Conservation (phyloP, 108 stramenopile species). For the Phaeodactylum tricornutum region DNA sequence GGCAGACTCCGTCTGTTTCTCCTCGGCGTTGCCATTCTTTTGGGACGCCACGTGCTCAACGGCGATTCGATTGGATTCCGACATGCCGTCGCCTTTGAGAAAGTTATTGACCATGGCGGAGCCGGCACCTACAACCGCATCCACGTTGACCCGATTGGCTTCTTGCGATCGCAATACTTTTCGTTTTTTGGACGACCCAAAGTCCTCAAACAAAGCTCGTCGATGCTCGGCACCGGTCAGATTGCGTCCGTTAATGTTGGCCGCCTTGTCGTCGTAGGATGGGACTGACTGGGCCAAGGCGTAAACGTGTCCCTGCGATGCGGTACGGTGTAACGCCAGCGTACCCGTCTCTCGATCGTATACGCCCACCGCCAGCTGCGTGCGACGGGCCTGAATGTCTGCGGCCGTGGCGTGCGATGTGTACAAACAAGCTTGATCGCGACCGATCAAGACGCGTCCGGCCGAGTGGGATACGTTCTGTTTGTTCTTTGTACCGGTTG, state of each 20-base stretch:
- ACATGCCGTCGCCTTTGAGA: conserved; percentile 36
- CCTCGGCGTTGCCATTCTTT: conserved; percentile 1
- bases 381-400: conserved; percentile 13
- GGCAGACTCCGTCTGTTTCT: conserved; percentile 4
- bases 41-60: conserved; percentile 12
- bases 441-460: neutral
- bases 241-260: neutral
- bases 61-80: conserved; percentile 45
- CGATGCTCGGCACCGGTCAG: conserved; percentile 18
- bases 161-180: conserved; percentile 59
- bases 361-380: conserved; percentile 51
- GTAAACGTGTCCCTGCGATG: conserved; percentile 57
- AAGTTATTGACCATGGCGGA: conserved; percentile 36
- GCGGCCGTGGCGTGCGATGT: too few relatives aligned
- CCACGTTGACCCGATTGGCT: conserved; percentile 71
- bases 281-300: conserved; percentile 54
- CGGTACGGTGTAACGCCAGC: conserved; percentile 35
- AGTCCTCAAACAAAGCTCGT: conserved; percentile 58
- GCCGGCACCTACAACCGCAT: conserved; percentile 69
- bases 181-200: conserved; percentile 75
- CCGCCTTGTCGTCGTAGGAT: conserved; percentile 25
- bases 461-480: too few relatives aligned
- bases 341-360: conserved; percentile 45
- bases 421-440: neutral
- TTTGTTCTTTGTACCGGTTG: too few relatives aligned